Percentiles rank a stretch among this genome's conserved stretches.
phyloP scores from a whole-genome alignment of 371 early-diverging fungal species.

The Nematocida parisii region DNA sequence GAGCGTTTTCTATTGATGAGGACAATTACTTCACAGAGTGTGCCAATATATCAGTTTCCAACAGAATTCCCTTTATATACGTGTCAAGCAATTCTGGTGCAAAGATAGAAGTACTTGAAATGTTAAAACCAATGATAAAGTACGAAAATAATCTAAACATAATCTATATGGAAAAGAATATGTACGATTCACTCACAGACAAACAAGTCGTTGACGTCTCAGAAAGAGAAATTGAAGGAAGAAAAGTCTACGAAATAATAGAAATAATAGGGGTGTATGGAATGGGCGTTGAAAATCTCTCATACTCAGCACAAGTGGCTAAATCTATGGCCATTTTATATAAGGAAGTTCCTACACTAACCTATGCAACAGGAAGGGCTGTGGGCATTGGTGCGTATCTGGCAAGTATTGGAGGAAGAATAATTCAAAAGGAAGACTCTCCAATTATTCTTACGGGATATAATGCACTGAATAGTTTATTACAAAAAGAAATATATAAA shows the following conservation, averaged over 20 bases:
- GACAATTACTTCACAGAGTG: conserved; percentile 84
- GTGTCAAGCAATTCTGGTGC: conserved; percentile 96
- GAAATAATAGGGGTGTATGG: conserved; percentile 82
- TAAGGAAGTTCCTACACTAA: conserved; percentile 88
- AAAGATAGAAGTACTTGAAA: conserved; percentile 91
- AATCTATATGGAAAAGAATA: conserved; percentile 44
- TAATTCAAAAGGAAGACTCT: conserved; percentile 89
- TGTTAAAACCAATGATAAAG: conserved; percentile 72
- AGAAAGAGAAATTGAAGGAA: not conserved
- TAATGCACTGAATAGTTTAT: conserved; percentile 90
- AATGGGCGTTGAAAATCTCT: conserved; percentile 94
- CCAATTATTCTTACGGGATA: conserved; percentile 96
- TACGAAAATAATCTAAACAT: conserved; percentile 1
- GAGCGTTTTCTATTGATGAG: conserved; percentile 89
- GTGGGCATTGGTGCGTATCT: conserved; percentile 97
- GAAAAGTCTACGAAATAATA: conserved; percentile 75
- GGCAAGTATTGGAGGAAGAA: conserved; percentile 90
- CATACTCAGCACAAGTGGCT: conserved; percentile 93
- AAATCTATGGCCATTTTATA: conserved; percentile 89
- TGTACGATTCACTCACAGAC: conserved; percentile 13
- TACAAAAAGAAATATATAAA: conserved; percentile 91
- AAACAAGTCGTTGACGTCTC: conserved; percentile 21
- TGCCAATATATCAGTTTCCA: conserved; percentile 77
- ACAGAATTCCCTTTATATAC: conserved; percentile 84
- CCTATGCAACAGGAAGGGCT: conserved; percentile 89